Percentiles rank a stretch among this genome's conserved stretches.
Evolutionary conservation across 345 rosid species (phyloP).

Genomic region (Euphorbia lathyris): DNA sequence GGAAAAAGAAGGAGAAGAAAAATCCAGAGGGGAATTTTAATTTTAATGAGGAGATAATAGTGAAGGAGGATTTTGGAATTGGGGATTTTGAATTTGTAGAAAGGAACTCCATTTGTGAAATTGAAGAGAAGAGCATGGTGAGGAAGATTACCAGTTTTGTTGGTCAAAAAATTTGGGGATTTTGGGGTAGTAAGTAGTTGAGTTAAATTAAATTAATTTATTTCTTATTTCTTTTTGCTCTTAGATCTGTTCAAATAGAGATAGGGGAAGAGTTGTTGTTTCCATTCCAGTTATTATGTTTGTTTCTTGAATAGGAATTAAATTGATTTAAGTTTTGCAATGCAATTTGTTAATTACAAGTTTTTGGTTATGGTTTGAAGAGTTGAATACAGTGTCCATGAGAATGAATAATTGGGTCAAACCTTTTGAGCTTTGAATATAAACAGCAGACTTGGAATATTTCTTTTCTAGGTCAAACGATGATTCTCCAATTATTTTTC

Average conservation of each 20-base stretch:
- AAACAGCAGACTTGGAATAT: too few relatives aligned
- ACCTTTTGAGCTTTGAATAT: too few relatives aligned
- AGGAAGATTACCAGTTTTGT: slow-evolving; percentile 35
- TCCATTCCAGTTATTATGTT: not conserved
- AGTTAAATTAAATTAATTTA: not conserved
- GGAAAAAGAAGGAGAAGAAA: slow-evolving; percentile 15
- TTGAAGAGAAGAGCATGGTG: slow-evolving; percentile 28
- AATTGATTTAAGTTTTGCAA: too few relatives aligned
- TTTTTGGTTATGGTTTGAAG: too few relatives aligned
- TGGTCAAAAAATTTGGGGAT: slow-evolving; percentile 34
- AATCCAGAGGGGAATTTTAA: not conserved
- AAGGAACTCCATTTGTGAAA: not conserved
- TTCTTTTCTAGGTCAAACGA: too few relatives aligned
- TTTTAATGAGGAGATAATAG: not conserved
- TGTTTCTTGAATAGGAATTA: not conserved
- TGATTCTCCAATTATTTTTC: too few relatives aligned
- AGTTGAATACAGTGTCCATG: too few relatives aligned
- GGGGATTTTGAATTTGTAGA: slow-evolving; percentile 11
- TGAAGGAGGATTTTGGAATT: not conserved
- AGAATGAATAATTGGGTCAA: too few relatives aligned
- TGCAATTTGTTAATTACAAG: too few relatives aligned
- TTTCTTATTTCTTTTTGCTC: not conserved
- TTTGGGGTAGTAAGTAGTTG: slow-evolving; percentile 10
- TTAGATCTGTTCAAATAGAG: not conserved
- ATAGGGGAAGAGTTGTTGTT: not conserved